Conservation (phyloP, 1,284 basidiomycete genomes). For the Anthracocystis panici-leucophaei region DNA sequence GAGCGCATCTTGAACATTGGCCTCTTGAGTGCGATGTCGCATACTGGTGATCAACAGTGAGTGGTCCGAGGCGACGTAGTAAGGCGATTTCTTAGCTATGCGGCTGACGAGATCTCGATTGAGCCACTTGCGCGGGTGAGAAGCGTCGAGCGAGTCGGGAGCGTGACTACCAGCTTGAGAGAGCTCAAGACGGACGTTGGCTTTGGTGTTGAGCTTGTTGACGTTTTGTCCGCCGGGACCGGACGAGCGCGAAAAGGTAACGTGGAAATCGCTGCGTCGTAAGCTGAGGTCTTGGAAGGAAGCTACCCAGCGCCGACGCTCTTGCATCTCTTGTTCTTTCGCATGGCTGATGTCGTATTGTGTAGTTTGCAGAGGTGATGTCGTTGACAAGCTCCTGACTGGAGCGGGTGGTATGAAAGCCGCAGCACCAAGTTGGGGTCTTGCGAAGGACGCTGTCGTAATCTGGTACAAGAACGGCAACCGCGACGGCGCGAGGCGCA, state of each 20-base stretch:
- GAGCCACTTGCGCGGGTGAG: slow-evolving; percentile 47
- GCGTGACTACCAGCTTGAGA: slow-evolving; percentile 27
- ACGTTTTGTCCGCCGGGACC: slow-evolving; percentile 58
- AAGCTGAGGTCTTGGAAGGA: slow-evolving; percentile 22
- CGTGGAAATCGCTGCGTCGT: slow-evolving; percentile 35
- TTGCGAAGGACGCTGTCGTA: not conserved
- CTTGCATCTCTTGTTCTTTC: slow-evolving; percentile 36
- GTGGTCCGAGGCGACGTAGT: slow-evolving; percentile 53
- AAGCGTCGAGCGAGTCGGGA: slow-evolving; percentile 21
- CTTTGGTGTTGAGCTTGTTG: slow-evolving; percentile 59
- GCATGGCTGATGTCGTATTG: too few relatives aligned
- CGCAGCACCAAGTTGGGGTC: not conserved
- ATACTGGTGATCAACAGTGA: slow-evolving; percentile 38
- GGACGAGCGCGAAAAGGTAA: slow-evolving; percentile 49
- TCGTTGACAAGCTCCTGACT: not conserved
- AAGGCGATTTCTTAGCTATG: slow-evolving; percentile 43
- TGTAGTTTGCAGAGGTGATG: not conserved
- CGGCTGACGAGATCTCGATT: slow-evolving; percentile 31
- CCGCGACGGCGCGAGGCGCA: not conserved
- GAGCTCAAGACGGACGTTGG: slow-evolving; percentile 49
- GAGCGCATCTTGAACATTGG: slow-evolving; percentile 46
- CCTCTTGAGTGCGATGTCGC: slow-evolving; percentile 44
- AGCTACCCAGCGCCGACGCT: slow-evolving; percentile 36
- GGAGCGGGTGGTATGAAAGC: not conserved
- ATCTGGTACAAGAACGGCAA: not conserved